These are phyloP conservation scores for Phlebopus sp. DNA, from an alignment of 1,284 basidiomycete species.

Conservation along the genomic window DNA sequence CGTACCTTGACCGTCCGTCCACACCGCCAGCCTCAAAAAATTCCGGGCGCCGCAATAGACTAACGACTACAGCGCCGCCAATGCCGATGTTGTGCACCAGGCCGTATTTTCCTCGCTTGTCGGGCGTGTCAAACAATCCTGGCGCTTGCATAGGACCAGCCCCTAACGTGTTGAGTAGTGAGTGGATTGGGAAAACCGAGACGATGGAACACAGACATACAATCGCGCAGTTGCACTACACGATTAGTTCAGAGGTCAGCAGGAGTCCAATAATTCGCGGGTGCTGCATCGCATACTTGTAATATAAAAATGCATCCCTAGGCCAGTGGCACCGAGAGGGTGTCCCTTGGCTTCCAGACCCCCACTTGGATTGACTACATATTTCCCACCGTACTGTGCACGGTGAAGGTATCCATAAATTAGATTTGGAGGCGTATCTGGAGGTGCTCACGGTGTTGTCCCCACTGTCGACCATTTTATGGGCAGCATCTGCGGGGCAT, in stretches of 20 bases:
- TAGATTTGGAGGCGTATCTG: constrained; percentile 1
- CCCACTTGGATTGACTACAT: constrained; percentile 84
- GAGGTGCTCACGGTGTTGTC: constrained; percentile 70
- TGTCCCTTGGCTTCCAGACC: constrained; percentile 87
- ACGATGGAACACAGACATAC: constrained; percentile 37
- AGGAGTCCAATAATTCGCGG: constrained; percentile 1
- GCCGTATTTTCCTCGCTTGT: constrained; percentile 73
- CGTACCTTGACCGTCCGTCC: constrained; percentile 66
- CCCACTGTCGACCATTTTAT: constrained; percentile 71
- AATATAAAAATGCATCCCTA: constrained; percentile 89
- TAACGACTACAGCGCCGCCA: constrained; percentile 77
- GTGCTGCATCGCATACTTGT: constrained; percentile 51
- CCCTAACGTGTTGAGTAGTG: constrained; percentile 42
- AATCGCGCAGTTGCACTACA: constrained; percentile 71
- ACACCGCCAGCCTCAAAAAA: constrained; percentile 61
- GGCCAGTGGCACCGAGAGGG: constrained; percentile 80
- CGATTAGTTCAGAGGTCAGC: too few species aligned
- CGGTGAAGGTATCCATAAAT: not conserved
- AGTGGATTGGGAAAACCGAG: not conserved
- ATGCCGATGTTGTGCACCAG: constrained; percentile 84
- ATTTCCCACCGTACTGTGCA: constrained; percentile 76
- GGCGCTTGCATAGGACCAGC: constrained; percentile 81
- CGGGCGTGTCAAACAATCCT: constrained; percentile 58
- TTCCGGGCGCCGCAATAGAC: constrained; percentile 68
- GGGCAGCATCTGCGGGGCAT: constrained; percentile 66